Conservation (phyloP, 805 yeast species). For the Kodamaea kaohsiungensis region DNA sequence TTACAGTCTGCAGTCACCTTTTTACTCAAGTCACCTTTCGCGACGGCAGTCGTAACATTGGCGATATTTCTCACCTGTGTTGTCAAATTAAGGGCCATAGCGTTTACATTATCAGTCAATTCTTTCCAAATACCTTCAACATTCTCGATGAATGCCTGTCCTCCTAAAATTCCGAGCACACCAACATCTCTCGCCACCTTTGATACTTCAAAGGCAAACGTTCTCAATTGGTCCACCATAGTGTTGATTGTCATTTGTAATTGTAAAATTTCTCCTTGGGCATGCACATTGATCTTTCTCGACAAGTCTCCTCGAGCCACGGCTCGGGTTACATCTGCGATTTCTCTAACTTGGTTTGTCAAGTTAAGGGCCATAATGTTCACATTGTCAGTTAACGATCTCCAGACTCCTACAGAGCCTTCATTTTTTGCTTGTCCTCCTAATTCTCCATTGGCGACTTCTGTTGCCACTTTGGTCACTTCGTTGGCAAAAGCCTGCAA, state of each 20-base stretch:
- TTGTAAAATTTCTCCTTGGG: constrained; percentile 86
- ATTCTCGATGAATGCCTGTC: constrained; percentile 77
- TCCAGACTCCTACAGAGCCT: constrained; percentile 89
- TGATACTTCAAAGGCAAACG: constrained; percentile 83
- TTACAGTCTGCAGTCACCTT: constrained; percentile 86
- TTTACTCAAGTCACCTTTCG: constrained; percentile 77
- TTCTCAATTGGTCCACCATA: constrained; percentile 83
- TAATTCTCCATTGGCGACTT: constrained; percentile 85
- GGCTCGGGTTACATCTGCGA: constrained; percentile 86
- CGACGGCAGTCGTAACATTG: constrained; percentile 85
- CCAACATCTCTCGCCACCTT: constrained; percentile 89
- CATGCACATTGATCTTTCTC: constrained; percentile 82
- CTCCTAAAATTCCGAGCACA: constrained; percentile 85
- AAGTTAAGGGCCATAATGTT: constrained; percentile 86
- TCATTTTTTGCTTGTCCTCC: constrained; percentile 87
- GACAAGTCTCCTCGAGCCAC: constrained; percentile 87
- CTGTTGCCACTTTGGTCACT: constrained; percentile 84
- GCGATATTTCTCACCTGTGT: constrained; percentile 89
- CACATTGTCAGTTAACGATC: constrained; percentile 78
- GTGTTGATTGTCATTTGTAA: constrained; percentile 84
- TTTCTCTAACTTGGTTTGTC: constrained; percentile 71
- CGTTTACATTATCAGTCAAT: constrained; percentile 82
- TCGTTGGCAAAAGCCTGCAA: constrained; percentile 78
- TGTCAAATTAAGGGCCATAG: constrained; percentile 86
- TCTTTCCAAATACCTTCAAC: constrained; percentile 90